These are phyloP conservation scores for Phytopythium mirpurense DNA, from an alignment of 352 stramenopile species.

Conservation along the genomic window DNA sequence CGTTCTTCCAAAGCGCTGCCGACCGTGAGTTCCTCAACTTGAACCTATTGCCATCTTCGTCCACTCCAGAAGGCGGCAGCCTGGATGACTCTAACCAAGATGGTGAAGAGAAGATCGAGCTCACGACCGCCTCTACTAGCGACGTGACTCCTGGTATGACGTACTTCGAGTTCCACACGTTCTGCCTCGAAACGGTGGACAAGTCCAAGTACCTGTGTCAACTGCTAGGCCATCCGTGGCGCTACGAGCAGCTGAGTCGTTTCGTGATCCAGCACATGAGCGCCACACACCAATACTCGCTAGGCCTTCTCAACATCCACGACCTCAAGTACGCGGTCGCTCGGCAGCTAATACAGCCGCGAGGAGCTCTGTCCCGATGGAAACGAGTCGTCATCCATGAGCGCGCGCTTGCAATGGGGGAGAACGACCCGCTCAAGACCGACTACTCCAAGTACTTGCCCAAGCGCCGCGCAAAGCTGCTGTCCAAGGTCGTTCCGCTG, in stretches of 20 bases:
- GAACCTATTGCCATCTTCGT: conserved; percentile 14
- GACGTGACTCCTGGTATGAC: conserved; percentile 53
- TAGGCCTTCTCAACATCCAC: conserved; percentile 84
- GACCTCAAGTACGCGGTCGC: conserved; percentile 85
- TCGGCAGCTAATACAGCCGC: conserved; percentile 36
- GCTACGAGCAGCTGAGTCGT: conserved; percentile 72
- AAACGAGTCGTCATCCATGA: conserved; percentile 84
- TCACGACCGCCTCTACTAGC: background rate
- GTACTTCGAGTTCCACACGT: conserved; percentile 64
- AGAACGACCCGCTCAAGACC: conserved; percentile 89
- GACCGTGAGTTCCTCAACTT: conserved; percentile 67
- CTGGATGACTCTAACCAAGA: background rate
- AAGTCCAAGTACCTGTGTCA: conserved; percentile 65
- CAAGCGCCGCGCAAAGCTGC: conserved; percentile 51
- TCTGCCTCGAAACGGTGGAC: conserved; percentile 44
- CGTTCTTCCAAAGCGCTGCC: conserved; percentile 35
- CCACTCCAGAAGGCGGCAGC: conserved; percentile 2
- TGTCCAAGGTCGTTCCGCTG: conserved; percentile 86
- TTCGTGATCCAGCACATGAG: conserved; percentile 87
- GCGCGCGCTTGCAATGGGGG: conserved; percentile 83
- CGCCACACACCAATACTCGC: conserved; percentile 77
- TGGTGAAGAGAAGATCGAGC: background rate
- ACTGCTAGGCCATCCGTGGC: conserved; percentile 63
- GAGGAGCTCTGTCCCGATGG: conserved; percentile 51
- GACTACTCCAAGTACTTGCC: conserved; percentile 91